phyloP scores from a whole-genome alignment of 1,284 basidiomycete species.

The Vanrija sp. region DNA sequence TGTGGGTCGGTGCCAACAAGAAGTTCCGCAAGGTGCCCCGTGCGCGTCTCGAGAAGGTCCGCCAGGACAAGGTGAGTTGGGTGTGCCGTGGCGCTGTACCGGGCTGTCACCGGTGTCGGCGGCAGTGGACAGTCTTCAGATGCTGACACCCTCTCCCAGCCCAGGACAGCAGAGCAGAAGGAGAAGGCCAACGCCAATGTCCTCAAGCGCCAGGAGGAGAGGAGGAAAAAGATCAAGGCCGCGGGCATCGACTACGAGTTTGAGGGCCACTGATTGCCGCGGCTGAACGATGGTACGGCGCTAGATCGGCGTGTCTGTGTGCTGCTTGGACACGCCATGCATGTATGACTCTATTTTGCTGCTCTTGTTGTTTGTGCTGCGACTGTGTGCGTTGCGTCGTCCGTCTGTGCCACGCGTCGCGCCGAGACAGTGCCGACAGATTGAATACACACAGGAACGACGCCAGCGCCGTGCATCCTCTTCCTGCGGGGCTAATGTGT shows the following conservation, averaged over 20 bases:
- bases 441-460: too few species aligned
- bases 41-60: slow-evolving; percentile 65
- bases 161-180: slow-evolving; percentile 70
- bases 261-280: slow-evolving; percentile 50
- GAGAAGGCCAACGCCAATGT: slow-evolving; percentile 63
- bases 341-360: background rate
- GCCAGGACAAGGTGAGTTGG: slow-evolving; percentile 71
- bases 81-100: background rate
- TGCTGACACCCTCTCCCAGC: slow-evolving; percentile 51
- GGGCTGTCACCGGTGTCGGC: background rate
- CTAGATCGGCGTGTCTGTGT: background rate
- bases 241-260: slow-evolving; percentile 89
- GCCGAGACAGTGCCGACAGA: too few species aligned
- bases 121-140: background rate
- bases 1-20: slow-evolving; percentile 96
- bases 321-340: background rate
- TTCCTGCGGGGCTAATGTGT: too few species aligned
- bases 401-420: too few species aligned
- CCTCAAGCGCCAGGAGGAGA: slow-evolving; percentile 70
- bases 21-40: slow-evolving; percentile 78
- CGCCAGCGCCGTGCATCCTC: too few species aligned
- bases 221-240: slow-evolving; percentile 72
- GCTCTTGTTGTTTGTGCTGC: too few species aligned
- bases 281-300: too few species aligned
- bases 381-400: too few species aligned